Evolutionary conservation across 23 red algal genomes (phyloP), one percentile per base, ranked within the genome.

Genomic region (Cyanidioschyzon merolae): DNA sequence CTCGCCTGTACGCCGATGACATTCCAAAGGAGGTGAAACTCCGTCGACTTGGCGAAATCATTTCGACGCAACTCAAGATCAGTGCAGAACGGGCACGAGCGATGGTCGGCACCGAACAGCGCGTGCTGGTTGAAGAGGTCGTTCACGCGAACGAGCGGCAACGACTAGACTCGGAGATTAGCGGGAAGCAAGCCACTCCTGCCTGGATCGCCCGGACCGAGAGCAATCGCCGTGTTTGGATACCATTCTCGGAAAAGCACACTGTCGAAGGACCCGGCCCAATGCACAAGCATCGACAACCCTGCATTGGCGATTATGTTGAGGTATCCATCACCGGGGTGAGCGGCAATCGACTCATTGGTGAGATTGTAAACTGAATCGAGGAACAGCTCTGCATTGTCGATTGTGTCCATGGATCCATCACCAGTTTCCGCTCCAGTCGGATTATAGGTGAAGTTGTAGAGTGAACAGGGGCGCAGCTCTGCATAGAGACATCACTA

Each of bases 21-120:
- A 79, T 89, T 35, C 86, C 86, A 38, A 0, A 30, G 0, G 86
- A 80, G 15, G 30, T 63, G 24, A 89, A 89, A 68, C 12, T n/a
- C 39, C 41, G 58, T 36, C 68, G 86, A 17, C 54, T 89, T 26
- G 37, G 74, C 0, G 86, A 89, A 54, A 18, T 80, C 1, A 80
- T 87, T 25, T 25, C 67, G 29, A 40, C 32, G 0, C 79, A 41
- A 18, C 76, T 75, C 37, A 16, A 30, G 30, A 15, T 3, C 0
- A 37, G 76, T 15, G 54, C 37, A 2, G 50, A 1, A 34, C 34
- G 75, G 34, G 41, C 37, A 21, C 7, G n/a, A 1, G 57, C 57
- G n/a, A 37, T 27, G 2, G 39, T 83, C 37, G 79, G 79, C 1
- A 32, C 18, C 24, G n/a, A 3, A 24, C 79, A 83, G 15, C 59